Conservation (phyloP, 2,329 filamentous ascomycete species). For the Elsinoe ampelina region DNA sequence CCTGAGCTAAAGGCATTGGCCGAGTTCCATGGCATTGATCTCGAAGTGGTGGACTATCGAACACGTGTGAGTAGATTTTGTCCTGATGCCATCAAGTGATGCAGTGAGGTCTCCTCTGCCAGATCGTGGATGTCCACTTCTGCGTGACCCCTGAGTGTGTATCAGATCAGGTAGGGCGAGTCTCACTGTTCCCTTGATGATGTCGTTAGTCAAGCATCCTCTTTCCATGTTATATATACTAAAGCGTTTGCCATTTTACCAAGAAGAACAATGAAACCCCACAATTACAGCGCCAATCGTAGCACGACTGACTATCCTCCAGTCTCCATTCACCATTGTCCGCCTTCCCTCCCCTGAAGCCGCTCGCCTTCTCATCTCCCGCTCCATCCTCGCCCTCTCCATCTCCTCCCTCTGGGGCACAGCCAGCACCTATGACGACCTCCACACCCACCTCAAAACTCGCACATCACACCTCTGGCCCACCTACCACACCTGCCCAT, state of each 20-base stretch:
- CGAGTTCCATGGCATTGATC: slow-evolving; percentile 52
- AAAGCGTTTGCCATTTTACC: not conserved
- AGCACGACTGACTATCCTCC: slow-evolving; percentile 6
- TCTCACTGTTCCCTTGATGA: not conserved
- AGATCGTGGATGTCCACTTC: not conserved
- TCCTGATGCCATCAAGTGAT: not conserved
- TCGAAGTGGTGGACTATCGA: slow-evolving; percentile 68
- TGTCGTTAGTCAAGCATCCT: not conserved
- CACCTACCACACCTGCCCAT: slow-evolving; percentile 55
- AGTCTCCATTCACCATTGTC: slow-evolving; percentile 84
- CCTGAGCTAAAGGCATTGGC: slow-evolving; percentile 79
- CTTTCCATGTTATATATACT: too few relatives aligned
- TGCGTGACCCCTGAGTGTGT: not conserved
- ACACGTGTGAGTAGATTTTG: slow-evolving; percentile 50
- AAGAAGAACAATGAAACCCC: too few relatives aligned
- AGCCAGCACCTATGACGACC: slow-evolving; percentile 54
- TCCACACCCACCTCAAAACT: slow-evolving; percentile 57
- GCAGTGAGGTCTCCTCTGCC: not conserved
- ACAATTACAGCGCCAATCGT: not conserved
- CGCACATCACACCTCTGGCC: slow-evolving; percentile 57
- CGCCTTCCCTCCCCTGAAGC: slow-evolving; percentile 54
- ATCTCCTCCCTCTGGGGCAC: slow-evolving; percentile 86
- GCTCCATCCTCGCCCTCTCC: slow-evolving; percentile 71
- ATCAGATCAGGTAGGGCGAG: not conserved
- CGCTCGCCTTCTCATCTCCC: slow-evolving; percentile 59